These are phyloP conservation scores for Porcisia hertigi DNA, from an alignment of 208 protist species.

Conservation along the genomic window DNA sequence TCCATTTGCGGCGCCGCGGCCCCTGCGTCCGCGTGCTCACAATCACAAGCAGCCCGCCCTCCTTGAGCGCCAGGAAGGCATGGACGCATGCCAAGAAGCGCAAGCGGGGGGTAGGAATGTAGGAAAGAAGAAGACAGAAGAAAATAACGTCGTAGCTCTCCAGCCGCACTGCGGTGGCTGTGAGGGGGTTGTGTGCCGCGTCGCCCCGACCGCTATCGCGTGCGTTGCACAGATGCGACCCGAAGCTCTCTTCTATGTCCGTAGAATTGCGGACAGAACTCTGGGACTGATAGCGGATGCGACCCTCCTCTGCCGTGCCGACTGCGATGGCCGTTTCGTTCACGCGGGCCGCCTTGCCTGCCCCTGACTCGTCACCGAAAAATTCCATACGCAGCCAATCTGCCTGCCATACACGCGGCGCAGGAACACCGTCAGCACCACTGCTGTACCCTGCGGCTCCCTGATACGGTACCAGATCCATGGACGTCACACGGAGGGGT, in stretches of 20 bases:
- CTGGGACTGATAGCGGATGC: slow-evolving; percentile 4
- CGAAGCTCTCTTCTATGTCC: not conserved
- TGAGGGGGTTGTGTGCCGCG: not conserved
- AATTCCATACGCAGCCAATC: slow-evolving; percentile 76
- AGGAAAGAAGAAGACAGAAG: slow-evolving; percentile 88
- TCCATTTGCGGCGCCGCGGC: slow-evolving; percentile 53
- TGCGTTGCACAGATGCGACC: not conserved
- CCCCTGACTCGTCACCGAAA: slow-evolving; percentile 14
- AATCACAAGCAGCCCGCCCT: slow-evolving; percentile 76
- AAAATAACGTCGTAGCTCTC: slow-evolving; percentile 70
- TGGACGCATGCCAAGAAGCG: slow-evolving; percentile 79
- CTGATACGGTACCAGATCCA: slow-evolving; percentile 71
- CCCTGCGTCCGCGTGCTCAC: slow-evolving; percentile 87
- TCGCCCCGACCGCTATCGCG: not conserved
- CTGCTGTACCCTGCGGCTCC: not conserved
- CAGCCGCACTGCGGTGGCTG: slow-evolving; percentile 18
- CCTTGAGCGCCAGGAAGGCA: slow-evolving; percentile 70
- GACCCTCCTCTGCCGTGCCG: slow-evolving; percentile 14
- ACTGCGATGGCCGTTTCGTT: not conserved
- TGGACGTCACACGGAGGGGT: slow-evolving; percentile 53
- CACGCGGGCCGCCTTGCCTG: not conserved
- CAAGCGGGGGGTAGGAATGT: slow-evolving; percentile 74
- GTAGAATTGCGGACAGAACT: not conserved
- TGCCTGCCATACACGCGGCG: slow-evolving; percentile 30
- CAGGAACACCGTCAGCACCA: not conserved